Conservation (phyloP, 768 basidiomycete species). For the Porphyrellus cyaneotinctus region DNA sequence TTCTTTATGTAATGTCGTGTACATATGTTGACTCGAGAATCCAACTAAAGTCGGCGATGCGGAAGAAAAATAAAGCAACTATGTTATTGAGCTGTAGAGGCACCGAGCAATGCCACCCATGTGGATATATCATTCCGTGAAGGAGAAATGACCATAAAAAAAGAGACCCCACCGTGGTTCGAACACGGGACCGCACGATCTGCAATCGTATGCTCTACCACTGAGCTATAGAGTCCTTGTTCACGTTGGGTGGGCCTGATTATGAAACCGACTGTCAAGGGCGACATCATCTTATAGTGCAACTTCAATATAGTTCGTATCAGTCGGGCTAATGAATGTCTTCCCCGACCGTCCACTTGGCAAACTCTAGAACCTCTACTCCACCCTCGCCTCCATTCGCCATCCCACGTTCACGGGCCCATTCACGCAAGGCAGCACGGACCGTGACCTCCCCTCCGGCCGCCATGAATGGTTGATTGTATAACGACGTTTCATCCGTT, state of each 20-base stretch:
- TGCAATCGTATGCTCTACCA: conserved; percentile 60
- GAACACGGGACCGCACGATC: conserved; percentile 57
- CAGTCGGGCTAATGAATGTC: conserved; percentile 4
- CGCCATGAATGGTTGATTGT: conserved; percentile 72
- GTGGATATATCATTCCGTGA: background rate
- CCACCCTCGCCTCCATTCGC: conserved; percentile 28
- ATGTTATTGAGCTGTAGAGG: too few species aligned
- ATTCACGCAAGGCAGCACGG: conserved; percentile 39
- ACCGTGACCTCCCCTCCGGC: conserved; percentile 52
- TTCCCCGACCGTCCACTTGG: conserved; percentile 65
- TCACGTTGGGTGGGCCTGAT: background rate
- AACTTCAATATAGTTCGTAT: too few species aligned
- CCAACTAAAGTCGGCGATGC: too few species aligned
- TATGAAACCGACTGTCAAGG: too few species aligned
- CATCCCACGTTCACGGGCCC: conserved; percentile 52
- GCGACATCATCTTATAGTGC: too few species aligned
- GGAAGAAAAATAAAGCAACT: too few species aligned
- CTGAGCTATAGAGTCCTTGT: conserved; percentile 35
- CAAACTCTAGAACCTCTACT: conserved; percentile 46
- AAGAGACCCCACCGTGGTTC: conserved; percentile 48
- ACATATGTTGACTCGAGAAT: too few species aligned
- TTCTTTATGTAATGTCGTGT: conserved; percentile 5
- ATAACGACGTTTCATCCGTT: conserved; percentile 52
- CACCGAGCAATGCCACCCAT: too few species aligned
- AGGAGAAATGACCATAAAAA: background rate